A percentile compares a stretch with the other conserved stretches of the same genome.
Conservation (phyloP, 345 rosid genomes). For the Eucalyptus tenuipes region DNA sequence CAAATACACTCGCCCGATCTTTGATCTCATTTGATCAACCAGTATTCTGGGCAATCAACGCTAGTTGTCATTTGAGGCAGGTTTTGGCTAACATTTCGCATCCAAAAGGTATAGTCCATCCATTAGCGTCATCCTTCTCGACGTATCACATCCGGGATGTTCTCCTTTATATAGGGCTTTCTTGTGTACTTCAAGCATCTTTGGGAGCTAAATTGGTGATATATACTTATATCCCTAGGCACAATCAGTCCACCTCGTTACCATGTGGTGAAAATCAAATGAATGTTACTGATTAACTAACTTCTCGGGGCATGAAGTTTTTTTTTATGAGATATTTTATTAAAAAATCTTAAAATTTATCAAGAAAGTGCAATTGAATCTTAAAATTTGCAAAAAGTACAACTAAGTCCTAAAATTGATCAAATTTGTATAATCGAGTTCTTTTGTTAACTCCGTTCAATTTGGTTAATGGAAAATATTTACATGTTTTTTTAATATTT, state of each 20-base stretch:
- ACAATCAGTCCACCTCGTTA: background rate
- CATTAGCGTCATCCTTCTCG: background rate
- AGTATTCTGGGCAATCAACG: background rate
- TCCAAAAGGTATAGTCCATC: background rate
- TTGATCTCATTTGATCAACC: background rate
- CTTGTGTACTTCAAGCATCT: background rate
- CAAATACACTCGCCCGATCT: background rate
- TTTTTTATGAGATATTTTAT: too few relatives aligned
- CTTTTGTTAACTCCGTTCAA: too few relatives aligned
- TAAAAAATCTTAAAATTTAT: too few relatives aligned
- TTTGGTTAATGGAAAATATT: too few relatives aligned
- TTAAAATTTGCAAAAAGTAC: too few relatives aligned
- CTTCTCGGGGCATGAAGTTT: background rate
- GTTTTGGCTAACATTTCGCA: background rate
- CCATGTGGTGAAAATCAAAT: background rate
- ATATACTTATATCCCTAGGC: background rate
- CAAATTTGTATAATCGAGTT: too few relatives aligned
- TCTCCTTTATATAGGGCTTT: background rate
- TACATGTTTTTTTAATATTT: too few relatives aligned
- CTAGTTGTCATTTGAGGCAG: background rate
- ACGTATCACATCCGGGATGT: rapidly evolving
- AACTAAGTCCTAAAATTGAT: rapidly evolving
- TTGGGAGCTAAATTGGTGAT: background rate
- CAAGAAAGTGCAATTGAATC: too few relatives aligned
- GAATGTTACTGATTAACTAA: background rate